Evolutionary conservation across 2,329 filamentous ascomycete genomes (phyloP).

Genomic region (Fonsecaea pugnacius): DNA sequence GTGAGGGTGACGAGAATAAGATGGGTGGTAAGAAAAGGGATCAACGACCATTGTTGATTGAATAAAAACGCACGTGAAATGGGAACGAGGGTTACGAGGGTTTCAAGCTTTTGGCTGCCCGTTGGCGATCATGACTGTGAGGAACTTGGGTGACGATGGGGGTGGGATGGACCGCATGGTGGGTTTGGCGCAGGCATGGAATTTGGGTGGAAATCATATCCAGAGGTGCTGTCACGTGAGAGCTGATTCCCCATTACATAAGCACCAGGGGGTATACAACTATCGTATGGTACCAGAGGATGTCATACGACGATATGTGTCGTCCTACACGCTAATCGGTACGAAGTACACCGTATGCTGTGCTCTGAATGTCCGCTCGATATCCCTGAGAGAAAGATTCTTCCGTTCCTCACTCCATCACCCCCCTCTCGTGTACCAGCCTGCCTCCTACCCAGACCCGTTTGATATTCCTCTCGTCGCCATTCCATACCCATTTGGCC

Average conservation of each 20-base stretch:
- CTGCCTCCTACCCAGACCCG: conserved; percentile 87
- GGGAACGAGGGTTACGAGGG: neutral
- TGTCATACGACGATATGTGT: no score
- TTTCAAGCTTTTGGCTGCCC: neutral
- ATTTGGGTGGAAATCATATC: neutral
- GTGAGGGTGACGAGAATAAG: conserved; percentile 4
- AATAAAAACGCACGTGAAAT: conserved; percentile 31
- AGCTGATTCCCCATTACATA: neutral
- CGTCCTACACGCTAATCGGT: no score
- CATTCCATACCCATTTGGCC: conserved; percentile 93
- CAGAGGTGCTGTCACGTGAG: neutral
- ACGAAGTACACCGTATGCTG: no score
- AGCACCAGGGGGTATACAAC: neutral
- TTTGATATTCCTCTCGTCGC: conserved; percentile 87
- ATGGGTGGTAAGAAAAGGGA: conserved; percentile 11
- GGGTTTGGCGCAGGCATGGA: neutral
- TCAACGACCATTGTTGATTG: conserved; percentile 26
- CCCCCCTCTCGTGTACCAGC: conserved; percentile 68
- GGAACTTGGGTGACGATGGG: neutral
- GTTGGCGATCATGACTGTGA: neutral
- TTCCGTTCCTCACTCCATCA: conserved; percentile 1
- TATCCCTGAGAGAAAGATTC: neutral
- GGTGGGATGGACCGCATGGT: neutral
- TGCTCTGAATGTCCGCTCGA: neutral
- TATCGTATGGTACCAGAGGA: neutral